phyloP scores from a whole-genome alignment of 2,329 filamentous ascomycete species.

The Tolypocladium tropicale region DNA sequence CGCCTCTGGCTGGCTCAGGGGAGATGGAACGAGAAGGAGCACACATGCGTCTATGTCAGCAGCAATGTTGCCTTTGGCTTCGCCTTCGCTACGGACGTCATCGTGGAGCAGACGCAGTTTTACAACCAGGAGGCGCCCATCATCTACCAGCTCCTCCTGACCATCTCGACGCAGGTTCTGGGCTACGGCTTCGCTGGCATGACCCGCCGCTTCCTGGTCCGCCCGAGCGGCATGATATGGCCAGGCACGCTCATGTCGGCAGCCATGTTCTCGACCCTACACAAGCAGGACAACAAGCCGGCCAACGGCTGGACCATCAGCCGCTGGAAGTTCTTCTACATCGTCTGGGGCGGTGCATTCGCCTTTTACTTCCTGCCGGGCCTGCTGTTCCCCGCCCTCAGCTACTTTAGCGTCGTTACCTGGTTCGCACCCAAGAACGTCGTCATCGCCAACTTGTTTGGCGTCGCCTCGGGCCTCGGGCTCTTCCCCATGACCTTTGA shows the following conservation, averaged over 20 bases:
- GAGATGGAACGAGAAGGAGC: slow-evolving; percentile 79
- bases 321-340: slow-evolving; percentile 74
- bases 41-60: slow-evolving; percentile 80
- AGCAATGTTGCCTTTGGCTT: slow-evolving; percentile 87
- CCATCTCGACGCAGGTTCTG: slow-evolving; percentile 75
- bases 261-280: slow-evolving; percentile 79
- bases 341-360: slow-evolving; percentile 61
- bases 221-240: slow-evolving; percentile 87
- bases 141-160: slow-evolving; percentile 70
- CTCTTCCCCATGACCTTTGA: slow-evolving; percentile 82
- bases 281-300: slow-evolving; percentile 72
- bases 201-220: slow-evolving; percentile 69
- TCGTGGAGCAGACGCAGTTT: slow-evolving; percentile 82
- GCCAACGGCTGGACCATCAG: slow-evolving; percentile 77
- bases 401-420: slow-evolving; percentile 81
- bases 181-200: slow-evolving; percentile 82
- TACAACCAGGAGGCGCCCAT: slow-evolving; percentile 74
- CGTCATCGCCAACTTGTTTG: slow-evolving; percentile 79
- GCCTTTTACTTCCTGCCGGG: slow-evolving; percentile 80
- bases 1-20: slow-evolving; percentile 72
- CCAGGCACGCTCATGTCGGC: slow-evolving; percentile 80
- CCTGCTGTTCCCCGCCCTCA: slow-evolving; percentile 71
- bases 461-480: slow-evolving; percentile 73
- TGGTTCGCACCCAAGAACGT: slow-evolving; percentile 83
- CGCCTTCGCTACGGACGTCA: slow-evolving; percentile 81